These are phyloP conservation scores for Apiospora sp. DNA, from an alignment of 2,329 filamentous ascomycete species.

Conservation along the genomic window DNA sequence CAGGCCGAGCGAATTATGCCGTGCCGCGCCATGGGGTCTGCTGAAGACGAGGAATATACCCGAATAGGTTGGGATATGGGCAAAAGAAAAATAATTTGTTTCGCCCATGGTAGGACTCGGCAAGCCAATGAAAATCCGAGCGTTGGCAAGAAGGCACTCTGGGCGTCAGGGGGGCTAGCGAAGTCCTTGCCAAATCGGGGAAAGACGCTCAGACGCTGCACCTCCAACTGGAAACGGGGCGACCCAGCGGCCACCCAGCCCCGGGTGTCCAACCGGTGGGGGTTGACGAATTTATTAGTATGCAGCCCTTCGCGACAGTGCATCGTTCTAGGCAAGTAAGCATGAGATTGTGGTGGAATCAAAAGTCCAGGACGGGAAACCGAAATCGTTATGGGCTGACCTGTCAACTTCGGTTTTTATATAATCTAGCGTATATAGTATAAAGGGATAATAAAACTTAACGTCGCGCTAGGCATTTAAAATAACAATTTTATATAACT, in stretches of 20 bases:
- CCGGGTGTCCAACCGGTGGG: neutral
- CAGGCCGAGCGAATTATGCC: neutral
- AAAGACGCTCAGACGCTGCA: neutral
- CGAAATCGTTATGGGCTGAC: neutral
- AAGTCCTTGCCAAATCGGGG: slow-evolving; percentile 4
- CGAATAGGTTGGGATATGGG: neutral
- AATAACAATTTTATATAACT: too few species aligned
- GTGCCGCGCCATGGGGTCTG: neutral
- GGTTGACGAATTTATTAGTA: neutral
- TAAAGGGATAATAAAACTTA: too few species aligned
- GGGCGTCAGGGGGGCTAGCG: neutral
- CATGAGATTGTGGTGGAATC: neutral
- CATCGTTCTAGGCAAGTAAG: neutral
- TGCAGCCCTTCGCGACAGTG: neutral
- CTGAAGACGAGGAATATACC: neutral
- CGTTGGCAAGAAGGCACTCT: neutral
- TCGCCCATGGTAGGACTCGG: neutral
- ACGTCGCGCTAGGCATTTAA: too few species aligned
- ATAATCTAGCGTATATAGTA: slow-evolving; percentile 1
- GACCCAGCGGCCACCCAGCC: neutral
- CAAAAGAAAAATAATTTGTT: slow-evolving; percentile 7
- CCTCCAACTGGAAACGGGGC: neutral
- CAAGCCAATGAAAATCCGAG: neutral
- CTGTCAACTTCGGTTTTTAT: neutral
- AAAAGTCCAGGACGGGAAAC: neutral